A percentile compares a stretch with the other conserved stretches of the same genome.
Conservation (phyloP, 768 basidiomycete genomes). For the Antrodiella citrinella region DNA sequence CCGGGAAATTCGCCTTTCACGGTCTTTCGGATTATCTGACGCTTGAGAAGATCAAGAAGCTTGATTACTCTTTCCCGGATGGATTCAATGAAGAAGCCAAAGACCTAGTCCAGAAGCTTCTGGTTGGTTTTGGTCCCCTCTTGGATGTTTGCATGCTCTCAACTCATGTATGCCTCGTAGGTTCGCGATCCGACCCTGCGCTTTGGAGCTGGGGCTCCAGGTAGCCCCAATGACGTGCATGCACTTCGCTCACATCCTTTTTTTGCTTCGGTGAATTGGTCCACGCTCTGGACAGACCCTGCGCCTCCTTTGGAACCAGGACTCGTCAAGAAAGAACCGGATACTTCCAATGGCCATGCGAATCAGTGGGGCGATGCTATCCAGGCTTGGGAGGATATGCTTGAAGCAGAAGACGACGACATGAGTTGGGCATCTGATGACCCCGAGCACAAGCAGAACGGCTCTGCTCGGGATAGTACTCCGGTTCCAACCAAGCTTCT, state of each 20-base stretch:
- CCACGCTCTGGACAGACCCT: slow-evolving; percentile 54
- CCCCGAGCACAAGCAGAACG: slow-evolving; percentile 24
- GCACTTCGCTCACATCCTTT: slow-evolving; percentile 57
- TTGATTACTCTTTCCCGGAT: slow-evolving; percentile 82
- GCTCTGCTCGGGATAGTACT: slow-evolving; percentile 2
- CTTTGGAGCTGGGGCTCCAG: slow-evolving; percentile 46
- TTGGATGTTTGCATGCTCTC: background rate
- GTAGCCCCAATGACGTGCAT: slow-evolving; percentile 28
- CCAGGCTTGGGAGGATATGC: slow-evolving; percentile 40
- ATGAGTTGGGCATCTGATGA: slow-evolving; percentile 45
- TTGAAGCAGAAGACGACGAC: slow-evolving; percentile 29
- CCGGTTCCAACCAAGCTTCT: background rate
- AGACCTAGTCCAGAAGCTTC: slow-evolving; percentile 68
- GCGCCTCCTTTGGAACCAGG: slow-evolving; percentile 54
- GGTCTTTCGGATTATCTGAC: slow-evolving; percentile 89
- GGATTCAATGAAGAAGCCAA: slow-evolving; percentile 77
- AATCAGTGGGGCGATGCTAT: slow-evolving; percentile 46
- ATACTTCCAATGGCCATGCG: slow-evolving; percentile 13
- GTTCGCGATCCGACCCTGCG: slow-evolving; percentile 51
- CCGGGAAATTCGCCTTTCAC: slow-evolving; percentile 87
- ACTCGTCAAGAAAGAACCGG: slow-evolving; percentile 39
- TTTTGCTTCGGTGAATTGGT: slow-evolving; percentile 53
- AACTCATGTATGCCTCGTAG: slow-evolving; percentile 25
- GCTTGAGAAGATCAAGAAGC: slow-evolving; percentile 87
- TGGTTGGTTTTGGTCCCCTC: slow-evolving; percentile 53